phyloP scores from a whole-genome alignment of 768 basidiomycete genomes.

The Sarcomyxa edulis region DNA sequence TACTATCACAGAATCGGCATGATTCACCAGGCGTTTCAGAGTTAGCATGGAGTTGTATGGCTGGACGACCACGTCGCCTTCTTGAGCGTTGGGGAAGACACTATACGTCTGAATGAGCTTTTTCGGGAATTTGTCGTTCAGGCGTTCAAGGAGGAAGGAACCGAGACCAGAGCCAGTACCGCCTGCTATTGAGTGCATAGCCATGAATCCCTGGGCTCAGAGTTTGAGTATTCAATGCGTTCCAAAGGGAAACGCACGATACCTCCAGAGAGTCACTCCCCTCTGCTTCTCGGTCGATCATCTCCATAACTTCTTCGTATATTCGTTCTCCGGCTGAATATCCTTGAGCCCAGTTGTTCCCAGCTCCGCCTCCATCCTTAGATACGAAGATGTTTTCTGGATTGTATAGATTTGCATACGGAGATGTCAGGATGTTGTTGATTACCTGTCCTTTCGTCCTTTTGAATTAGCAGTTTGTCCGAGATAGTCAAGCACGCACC shows the following conservation, averaged over 20 bases:
- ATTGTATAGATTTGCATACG: conserved; percentile 90
- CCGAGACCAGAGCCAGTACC: conserved; percentile 98
- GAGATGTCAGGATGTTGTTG: conserved; percentile 86
- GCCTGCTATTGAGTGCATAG: conserved; percentile 98
- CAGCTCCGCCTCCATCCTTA: conserved; percentile 97
- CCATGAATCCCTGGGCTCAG: conserved; percentile 86
- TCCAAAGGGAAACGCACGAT: conserved; percentile 11
- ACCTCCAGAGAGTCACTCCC: conserved; percentile 97
- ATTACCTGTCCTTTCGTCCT: conserved; percentile 72
- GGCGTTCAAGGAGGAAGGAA: conserved; percentile 93
- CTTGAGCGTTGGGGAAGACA: conserved; percentile 92
- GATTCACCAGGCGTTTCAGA: conserved; percentile 89
- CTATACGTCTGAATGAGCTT: conserved; percentile 99
- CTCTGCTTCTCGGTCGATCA: conserved; percentile 97
- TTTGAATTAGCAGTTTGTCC: conserved; percentile 1
- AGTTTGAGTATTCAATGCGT: conserved; percentile 1
- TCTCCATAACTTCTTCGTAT: conserved; percentile 97
- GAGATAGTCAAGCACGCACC: conserved; percentile 39
- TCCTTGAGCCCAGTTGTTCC: conserved; percentile 98
- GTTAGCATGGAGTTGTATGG: conserved; percentile 96
- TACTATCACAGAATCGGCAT: conserved; percentile 96
- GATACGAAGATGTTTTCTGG: conserved; percentile 97
- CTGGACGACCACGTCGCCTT: conserved; percentile 96
- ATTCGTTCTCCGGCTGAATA: conserved; percentile 85
- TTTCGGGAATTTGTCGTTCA: conserved; percentile 98